These are phyloP conservation scores for Berkeleyomyces rouxiae DNA, from an alignment of 2,329 filamentous ascomycete genomes.

Conservation along the genomic window DNA sequence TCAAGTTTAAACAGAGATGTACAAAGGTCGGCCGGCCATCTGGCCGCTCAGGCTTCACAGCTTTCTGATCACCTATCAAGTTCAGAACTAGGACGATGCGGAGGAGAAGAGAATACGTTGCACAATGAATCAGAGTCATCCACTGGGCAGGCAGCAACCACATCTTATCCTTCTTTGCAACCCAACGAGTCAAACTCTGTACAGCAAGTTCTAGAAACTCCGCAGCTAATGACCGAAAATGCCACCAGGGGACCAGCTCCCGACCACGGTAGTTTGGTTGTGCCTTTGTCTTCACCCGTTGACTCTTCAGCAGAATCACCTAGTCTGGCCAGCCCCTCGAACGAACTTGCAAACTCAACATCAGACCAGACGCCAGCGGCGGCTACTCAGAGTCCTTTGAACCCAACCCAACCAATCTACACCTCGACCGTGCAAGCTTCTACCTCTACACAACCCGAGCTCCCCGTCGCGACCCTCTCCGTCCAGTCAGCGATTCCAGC, in stretches of 20 bases:
- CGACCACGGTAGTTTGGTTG: neutral
- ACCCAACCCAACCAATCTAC: neutral
- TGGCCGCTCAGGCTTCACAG: neutral
- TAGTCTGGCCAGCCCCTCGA: neutral
- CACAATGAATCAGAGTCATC: neutral
- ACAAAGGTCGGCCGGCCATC: neutral
- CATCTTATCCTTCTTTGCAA: neutral
- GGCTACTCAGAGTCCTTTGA: neutral
- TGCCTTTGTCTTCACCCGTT: neutral
- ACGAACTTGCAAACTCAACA: neutral
- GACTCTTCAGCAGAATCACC: neutral
- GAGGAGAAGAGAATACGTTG: neutral
- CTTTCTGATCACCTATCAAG: neutral
- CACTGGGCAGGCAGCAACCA: neutral
- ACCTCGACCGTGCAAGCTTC: conserved; percentile 6
- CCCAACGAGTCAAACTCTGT: too few species aligned
- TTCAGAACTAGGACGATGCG: neutral
- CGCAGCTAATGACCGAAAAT: neutral
- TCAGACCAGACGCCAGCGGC: neutral
- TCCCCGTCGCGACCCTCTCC: neutral
- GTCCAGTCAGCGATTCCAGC: neutral
- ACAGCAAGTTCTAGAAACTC: neutral
- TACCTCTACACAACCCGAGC: conserved; percentile 15
- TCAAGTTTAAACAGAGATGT: neutral
- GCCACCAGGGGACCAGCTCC: neutral